Percentiles rank a stretch among this genome's conserved stretches.
phyloP scores from a whole-genome alignment of 768 basidiomycete species.

The Chalciporus sphaerocephalus region DNA sequence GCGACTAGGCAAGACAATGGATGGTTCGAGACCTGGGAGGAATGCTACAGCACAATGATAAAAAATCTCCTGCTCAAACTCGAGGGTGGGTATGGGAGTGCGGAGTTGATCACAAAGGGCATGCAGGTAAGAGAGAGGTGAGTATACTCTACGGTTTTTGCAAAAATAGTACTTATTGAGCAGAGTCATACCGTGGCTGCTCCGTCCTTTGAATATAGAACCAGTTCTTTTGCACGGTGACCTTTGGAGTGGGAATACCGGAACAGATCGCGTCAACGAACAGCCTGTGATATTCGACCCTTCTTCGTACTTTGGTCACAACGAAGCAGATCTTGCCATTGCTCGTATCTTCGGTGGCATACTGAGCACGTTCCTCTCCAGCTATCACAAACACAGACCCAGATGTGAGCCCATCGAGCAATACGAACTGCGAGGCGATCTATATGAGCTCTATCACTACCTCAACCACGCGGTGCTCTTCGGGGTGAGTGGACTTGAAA shows the following conservation, averaged over 20 bases:
- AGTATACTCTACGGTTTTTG: constrained; percentile 15
- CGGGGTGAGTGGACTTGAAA: constrained; percentile 53
- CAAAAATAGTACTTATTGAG: constrained; percentile 5
- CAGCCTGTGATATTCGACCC: constrained; percentile 74
- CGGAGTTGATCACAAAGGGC: constrained; percentile 48
- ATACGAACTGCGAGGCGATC: constrained; percentile 56
- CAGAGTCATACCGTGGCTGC: constrained; percentile 71
- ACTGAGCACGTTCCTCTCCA: constrained; percentile 54
- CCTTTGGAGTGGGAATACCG: constrained; percentile 78
- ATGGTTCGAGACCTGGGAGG: constrained; percentile 69
- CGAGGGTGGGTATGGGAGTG: constrained; percentile 36
- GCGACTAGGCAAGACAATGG: constrained; percentile 66
- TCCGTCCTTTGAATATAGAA: constrained; percentile 51
- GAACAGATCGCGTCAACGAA: constrained; percentile 48
- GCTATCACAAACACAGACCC: constrained; percentile 59
- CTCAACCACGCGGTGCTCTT: constrained; percentile 78
- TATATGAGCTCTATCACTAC: constrained; percentile 82
- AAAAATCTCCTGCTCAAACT: constrained; percentile 52
- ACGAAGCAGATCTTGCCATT: constrained; percentile 76
- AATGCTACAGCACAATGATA: constrained; percentile 61
- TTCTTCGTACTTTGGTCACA: constrained; percentile 75
- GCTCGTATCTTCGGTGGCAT: constrained; percentile 80
- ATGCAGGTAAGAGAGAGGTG: constrained; percentile 47
- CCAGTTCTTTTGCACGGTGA: constrained; percentile 78
- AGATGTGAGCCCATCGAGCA: constrained; percentile 63